phyloP scores from a whole-genome alignment of 371 early-diverging fungal genomes.

The Vairimorpha necatrix region DNA sequence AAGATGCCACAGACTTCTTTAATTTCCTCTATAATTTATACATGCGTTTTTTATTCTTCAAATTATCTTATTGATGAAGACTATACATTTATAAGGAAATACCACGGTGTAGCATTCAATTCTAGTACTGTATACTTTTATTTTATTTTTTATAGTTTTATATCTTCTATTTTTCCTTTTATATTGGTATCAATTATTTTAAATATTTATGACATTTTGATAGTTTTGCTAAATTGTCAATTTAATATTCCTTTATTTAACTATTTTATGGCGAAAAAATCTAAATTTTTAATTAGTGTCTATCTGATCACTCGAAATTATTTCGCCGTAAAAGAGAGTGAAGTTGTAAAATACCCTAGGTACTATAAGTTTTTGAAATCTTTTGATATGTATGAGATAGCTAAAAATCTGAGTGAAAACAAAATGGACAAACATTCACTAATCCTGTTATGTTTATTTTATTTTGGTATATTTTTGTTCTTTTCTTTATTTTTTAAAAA shows the following conservation, averaged over 20 bases:
- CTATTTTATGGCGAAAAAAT: background rate
- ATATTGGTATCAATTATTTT: background rate
- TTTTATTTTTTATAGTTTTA: background rate
- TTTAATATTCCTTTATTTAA: conserved; percentile 1
- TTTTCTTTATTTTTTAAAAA: too few species aligned
- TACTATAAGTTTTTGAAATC: background rate
- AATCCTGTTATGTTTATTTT: too few species aligned
- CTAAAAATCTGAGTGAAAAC: too few species aligned
- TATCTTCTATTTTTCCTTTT: background rate
- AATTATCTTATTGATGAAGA: background rate
- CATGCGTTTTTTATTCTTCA: background rate
- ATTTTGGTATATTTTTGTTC: too few species aligned
- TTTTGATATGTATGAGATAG: background rate
- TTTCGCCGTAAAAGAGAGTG: background rate
- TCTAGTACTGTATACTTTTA: background rate
- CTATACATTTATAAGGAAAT: background rate
- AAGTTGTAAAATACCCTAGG: background rate
- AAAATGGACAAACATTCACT: too few species aligned
- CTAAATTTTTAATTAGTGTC: background rate
- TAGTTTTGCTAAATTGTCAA: background rate
- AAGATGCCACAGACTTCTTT: too few species aligned
- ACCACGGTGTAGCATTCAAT: background rate
- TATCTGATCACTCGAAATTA: background rate
- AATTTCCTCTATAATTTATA: background rate
- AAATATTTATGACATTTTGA: background rate